Percentiles rank a stretch among this genome's conserved stretches.
phyloP scores from a whole-genome alignment of 768 basidiomycete genomes.

The Rickenella mellea region DNA sequence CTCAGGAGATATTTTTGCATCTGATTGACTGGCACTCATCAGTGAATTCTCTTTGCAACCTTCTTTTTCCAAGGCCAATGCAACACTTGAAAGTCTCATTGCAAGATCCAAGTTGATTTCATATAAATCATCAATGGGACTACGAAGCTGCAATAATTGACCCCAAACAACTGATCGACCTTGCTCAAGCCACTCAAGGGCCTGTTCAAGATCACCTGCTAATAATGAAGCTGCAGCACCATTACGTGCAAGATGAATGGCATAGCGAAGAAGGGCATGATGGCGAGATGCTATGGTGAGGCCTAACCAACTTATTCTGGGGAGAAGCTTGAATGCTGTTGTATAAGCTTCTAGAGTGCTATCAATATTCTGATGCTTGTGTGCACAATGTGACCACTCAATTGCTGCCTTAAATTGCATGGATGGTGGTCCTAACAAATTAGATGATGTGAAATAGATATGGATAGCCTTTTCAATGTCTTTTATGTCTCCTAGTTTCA shows the following conservation, averaged over 20 bases:
- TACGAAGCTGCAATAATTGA: constrained; percentile 6
- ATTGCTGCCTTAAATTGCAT: constrained; percentile 1
- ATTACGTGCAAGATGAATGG: neutral
- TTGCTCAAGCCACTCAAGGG: constrained; percentile 9
- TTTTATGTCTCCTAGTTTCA: neutral
- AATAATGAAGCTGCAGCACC: constrained; percentile 10
- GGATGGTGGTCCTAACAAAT: neutral
- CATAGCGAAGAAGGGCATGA: constrained; percentile 1
- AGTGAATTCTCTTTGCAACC: no score
- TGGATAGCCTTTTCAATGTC: constrained; percentile 5
- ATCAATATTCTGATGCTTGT: no score
- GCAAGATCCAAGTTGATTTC: constrained; percentile 3
- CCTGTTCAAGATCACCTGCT: constrained; percentile 2
- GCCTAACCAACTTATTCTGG: no score
- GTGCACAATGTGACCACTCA: no score
- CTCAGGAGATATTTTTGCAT: no score
- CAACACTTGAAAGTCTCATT: no score
- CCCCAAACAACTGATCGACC: constrained; percentile 10
- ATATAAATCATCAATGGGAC: constrained; percentile 8
- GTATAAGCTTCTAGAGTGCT: no score
- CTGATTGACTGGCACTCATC: no score
- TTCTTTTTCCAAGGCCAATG: no score
- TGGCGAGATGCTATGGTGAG: neutral
- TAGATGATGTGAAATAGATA: neutral
- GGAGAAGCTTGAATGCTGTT: no score